Percentiles rank a stretch among this genome's conserved stretches.
Evolutionary conservation across 495 filamentous ascomycete genomes (phyloP).

Genomic region (Annulohypoxylon moriforme): DNA sequence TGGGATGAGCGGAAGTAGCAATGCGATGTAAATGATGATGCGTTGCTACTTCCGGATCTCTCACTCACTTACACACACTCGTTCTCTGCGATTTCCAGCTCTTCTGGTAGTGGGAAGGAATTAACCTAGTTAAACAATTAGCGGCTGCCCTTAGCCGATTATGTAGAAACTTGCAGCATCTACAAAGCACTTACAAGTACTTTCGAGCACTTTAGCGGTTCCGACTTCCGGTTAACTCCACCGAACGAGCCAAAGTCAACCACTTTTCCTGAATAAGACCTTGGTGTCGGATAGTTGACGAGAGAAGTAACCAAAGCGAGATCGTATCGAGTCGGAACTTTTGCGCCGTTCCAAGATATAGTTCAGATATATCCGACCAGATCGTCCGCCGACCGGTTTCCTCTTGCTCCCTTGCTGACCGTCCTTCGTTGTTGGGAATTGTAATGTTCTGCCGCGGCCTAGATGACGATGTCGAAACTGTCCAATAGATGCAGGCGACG

Average conservation of each 20-base stretch:
- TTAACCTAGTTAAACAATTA: conserved; percentile 14
- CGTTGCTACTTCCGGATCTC: background rate
- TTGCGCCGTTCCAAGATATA: conserved; percentile 39
- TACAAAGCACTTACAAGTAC: background rate
- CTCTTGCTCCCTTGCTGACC: conserved; percentile 12
- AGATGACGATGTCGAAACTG: conserved; percentile 28
- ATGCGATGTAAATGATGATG: conserved; percentile 4
- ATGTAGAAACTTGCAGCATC: conserved; percentile 30
- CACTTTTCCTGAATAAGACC: conserved; percentile 29
- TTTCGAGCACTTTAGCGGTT: conserved; percentile 18
- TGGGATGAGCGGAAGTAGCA: background rate
- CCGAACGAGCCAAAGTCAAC: conserved; percentile 13
- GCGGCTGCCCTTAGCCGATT: conserved; percentile 31
- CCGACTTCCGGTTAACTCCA: conserved; percentile 40
- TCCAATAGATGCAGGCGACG: conserved; percentile 28
- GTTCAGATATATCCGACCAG: conserved; percentile 27
- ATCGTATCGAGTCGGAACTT: conserved; percentile 39
- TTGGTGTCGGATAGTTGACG: conserved; percentile 32
- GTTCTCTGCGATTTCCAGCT: background rate
- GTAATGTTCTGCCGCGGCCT: background rate
- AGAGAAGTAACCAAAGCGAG: conserved; percentile 32
- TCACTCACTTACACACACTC: background rate
- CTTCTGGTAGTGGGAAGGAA: conserved; percentile 9
- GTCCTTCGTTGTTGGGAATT: conserved; percentile 11
- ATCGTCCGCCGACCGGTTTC: conserved; percentile 19